Conservation (phyloP, 1,284 basidiomycete species). For the Butyriboletus appendiculatus region DNA sequence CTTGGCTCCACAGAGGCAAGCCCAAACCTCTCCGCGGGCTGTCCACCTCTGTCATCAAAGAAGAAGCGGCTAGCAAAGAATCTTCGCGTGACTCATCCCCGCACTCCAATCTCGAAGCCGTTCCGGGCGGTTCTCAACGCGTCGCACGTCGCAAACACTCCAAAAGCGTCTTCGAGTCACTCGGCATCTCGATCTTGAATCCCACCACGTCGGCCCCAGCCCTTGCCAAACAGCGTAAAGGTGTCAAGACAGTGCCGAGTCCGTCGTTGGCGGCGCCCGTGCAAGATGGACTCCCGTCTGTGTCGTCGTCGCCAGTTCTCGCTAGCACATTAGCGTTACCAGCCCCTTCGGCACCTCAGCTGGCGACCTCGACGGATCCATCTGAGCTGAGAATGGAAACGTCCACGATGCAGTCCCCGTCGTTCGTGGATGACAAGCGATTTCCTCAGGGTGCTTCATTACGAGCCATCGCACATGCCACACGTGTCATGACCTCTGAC, state of each 20-base stretch:
- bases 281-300: constrained; percentile 28
- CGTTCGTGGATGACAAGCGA: constrained; percentile 33
- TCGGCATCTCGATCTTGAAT: constrained; percentile 68
- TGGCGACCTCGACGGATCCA: constrained; percentile 37
- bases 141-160: constrained; percentile 43
- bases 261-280: constrained; percentile 2
- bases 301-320: constrained; percentile 42
- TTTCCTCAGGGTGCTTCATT: constrained; percentile 58
- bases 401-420: constrained; percentile 33
- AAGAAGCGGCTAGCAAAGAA: constrained; percentile 21
- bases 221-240: constrained; percentile 33
- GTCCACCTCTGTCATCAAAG: constrained; percentile 19
- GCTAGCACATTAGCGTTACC: constrained; percentile 37
- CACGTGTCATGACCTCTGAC: constrained; percentile 86
- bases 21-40: constrained; percentile 27
- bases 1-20: constrained; percentile 53
- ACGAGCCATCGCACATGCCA: constrained; percentile 80
- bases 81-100: constrained; percentile 27
- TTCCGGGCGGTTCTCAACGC: constrained; percentile 14
- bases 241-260: constrained; percentile 8
- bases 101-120: constrained; percentile 9
- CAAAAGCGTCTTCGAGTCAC: constrained; percentile 67
- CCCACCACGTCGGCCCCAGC: constrained; percentile 36
- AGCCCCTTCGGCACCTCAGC: constrained; percentile 44
- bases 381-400: constrained; percentile 27